These are phyloP conservation scores for Blastomyces percursus DNA, from an alignment of 2,329 filamentous ascomycete genomes.

Conservation along the genomic window DNA sequence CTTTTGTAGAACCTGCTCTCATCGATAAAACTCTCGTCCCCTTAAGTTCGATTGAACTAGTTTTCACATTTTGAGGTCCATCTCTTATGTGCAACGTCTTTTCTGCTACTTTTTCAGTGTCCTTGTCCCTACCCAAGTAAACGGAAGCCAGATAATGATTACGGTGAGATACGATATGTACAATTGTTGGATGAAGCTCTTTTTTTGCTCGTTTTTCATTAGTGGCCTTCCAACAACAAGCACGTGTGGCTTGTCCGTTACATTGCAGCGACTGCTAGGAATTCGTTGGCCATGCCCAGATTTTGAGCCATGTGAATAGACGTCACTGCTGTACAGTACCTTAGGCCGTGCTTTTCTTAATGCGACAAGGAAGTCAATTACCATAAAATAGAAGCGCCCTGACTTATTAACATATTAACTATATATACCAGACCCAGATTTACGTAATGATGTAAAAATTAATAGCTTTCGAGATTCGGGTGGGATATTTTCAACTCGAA, in stretches of 20 bases:
- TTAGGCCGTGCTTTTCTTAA: too few species aligned
- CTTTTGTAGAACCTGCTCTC: too few species aligned
- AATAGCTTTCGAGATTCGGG: too few species aligned
- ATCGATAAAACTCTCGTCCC: neutral
- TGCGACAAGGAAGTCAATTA: too few species aligned
- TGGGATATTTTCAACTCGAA: too few species aligned
- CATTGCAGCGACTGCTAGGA: neutral
- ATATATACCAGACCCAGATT: too few species aligned
- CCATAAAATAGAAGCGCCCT: too few species aligned
- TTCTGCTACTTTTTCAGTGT: neutral
- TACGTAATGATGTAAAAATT: too few species aligned
- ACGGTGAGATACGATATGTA: neutral
- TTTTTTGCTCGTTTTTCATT: neutral
- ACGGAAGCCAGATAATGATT: neutral
- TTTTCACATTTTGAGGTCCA: neutral
- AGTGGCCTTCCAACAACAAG: neutral
- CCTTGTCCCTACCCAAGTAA: neutral
- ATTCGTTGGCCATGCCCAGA: too few species aligned
- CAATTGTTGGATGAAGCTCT: neutral
- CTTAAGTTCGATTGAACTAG: neutral
- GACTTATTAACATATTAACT: too few species aligned
- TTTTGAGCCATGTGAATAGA: too few species aligned
- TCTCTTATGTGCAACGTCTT: neutral
- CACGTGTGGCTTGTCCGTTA: neutral
- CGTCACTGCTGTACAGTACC: too few species aligned